Percentiles rank a stretch among this genome's conserved stretches.
Conservation (phyloP, 352 stramenopile species). For the Thalassiosira livingstoniorum region DNA sequence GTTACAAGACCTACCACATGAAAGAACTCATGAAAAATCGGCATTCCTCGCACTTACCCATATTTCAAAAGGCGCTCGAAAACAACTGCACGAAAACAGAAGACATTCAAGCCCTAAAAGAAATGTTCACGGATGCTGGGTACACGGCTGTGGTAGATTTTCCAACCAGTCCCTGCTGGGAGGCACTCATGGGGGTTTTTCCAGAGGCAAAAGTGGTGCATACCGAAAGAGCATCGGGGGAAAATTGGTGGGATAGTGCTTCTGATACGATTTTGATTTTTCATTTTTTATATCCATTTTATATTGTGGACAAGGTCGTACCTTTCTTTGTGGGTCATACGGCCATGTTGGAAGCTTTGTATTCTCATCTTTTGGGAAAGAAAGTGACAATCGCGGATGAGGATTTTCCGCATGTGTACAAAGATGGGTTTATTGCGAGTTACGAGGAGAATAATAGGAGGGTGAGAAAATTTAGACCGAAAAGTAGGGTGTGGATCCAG, state of each 20-base stretch:
- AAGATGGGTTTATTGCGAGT: not conserved
- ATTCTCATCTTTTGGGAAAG: not conserved
- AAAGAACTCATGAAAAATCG: no score
- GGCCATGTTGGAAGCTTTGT: not conserved
- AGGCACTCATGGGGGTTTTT: conserved; percentile 3
- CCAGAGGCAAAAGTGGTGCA: conserved; percentile 16
- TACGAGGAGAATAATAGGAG: conserved; percentile 8
- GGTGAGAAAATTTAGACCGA: not conserved
- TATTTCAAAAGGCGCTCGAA: no score
- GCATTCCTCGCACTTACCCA: no score
- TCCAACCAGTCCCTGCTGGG: not conserved
- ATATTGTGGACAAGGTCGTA: not conserved
- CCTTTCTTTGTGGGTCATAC: not conserved
- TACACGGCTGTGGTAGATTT: conserved; percentile 2
- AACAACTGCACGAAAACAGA: conserved; percentile 19
- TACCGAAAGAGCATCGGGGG: conserved; percentile 7
- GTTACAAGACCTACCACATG: conserved; percentile 45
- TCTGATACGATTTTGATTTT: conserved; percentile 10
- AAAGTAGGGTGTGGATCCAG: not conserved
- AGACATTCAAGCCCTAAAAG: conserved; percentile 1
- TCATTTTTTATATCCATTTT: not conserved
- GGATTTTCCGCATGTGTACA: not conserved
- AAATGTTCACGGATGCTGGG: not conserved
- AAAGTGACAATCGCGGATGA: not conserved
- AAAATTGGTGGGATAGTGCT: conserved; percentile 13